Conservation (phyloP, 257 asterid genomes). For the Salvia splendens region DNA sequence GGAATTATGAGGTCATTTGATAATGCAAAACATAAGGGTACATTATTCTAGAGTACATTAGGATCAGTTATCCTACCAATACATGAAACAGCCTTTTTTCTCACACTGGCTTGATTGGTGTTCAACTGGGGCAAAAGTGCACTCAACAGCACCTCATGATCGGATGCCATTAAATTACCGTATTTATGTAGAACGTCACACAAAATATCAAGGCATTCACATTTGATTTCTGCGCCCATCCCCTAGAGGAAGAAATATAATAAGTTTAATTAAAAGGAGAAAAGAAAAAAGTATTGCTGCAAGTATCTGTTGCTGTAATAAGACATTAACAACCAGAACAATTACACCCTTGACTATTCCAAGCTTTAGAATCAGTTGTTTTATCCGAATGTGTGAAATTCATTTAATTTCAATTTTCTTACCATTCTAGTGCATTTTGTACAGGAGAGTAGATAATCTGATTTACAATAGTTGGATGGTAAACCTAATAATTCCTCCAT, state of each 20-base stretch:
- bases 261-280: conserved; percentile 17
- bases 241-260: conserved; percentile 51
- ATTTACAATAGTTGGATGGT: neutral
- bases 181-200: conserved; percentile 97
- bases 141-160: conserved; percentile 73
- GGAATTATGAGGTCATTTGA: conserved; percentile 22
- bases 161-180: conserved; percentile 83
- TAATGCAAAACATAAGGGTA: conserved; percentile 10
- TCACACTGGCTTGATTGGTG: conserved; percentile 89
- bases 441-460: conserved; percentile 15
- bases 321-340: conserved; percentile 19
- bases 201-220: conserved; percentile 93
- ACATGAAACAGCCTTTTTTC: conserved; percentile 95
- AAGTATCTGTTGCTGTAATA: neutral
- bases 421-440: conserved; percentile 7
- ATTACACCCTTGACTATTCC: conserved; percentile 1
- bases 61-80: conserved; percentile 62
- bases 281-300: neutral
- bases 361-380: conserved; percentile 18
- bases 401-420: neutral
- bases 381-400: conserved; percentile 7
- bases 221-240: conserved; percentile 85
- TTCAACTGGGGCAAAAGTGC: conserved; percentile 84
- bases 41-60: conserved; percentile 10
- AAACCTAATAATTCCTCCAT: conserved; percentile 8